Evolutionary conservation across 2,329 filamentous ascomycete genomes (phyloP).

Genomic region (Exophiala sideris): DNA sequence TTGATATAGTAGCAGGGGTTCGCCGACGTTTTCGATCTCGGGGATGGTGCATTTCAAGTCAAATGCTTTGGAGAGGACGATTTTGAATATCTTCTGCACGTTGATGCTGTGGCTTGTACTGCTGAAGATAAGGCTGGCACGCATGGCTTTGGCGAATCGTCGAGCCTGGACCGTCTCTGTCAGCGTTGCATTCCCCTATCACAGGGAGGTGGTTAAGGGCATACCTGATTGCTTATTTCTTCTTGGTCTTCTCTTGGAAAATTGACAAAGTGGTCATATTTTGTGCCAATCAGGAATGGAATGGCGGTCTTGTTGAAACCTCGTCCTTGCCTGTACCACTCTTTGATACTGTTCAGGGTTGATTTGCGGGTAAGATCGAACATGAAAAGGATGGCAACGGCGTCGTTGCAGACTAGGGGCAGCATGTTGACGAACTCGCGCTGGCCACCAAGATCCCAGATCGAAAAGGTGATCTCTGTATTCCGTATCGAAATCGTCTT

Average conservation of each 20-base stretch:
- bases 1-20: constrained; percentile 89
- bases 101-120: constrained; percentile 99
- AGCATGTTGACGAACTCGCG: constrained; percentile 99
- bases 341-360: constrained; percentile 98
- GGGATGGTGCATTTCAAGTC: constrained; percentile 98
- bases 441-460: constrained; percentile 97
- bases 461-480: constrained; percentile 98
- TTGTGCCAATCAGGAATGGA: constrained; percentile 92
- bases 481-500: constrained; percentile 99
- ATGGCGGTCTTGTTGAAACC: constrained; percentile 99
- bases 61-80: constrained; percentile 96
- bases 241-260: constrained; percentile 96
- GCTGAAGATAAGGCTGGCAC: constrained; percentile 94
- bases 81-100: constrained; percentile 99
- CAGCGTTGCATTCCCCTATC: neutral
- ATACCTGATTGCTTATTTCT: constrained; percentile 92
- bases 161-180: constrained; percentile 62
- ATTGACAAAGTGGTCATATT: constrained; percentile 99
- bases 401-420: constrained; percentile 97
- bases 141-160: constrained; percentile 97
- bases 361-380: constrained; percentile 98
- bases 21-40: constrained; percentile 96
- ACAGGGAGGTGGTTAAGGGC: constrained; percentile 23
- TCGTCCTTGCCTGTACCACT: constrained; percentile 96
- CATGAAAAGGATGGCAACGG: constrained; percentile 98